These are phyloP conservation scores for Corchorus capsularis DNA, from an alignment of 345 rosid genomes.

Conservation along the genomic window DNA sequence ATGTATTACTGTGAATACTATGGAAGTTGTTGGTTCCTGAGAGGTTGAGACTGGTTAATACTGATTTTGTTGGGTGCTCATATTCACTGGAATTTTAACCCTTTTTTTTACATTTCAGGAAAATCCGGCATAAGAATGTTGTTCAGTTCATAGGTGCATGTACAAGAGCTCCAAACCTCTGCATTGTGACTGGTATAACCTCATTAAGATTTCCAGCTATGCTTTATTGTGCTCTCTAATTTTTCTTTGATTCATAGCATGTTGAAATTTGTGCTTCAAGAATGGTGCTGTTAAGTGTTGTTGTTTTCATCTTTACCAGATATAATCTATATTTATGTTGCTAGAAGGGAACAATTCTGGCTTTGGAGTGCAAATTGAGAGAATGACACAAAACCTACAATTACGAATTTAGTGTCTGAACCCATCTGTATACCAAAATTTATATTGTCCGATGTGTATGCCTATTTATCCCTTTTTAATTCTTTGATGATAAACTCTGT, in stretches of 20 bases:
- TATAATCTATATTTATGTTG: conserved; percentile 17
- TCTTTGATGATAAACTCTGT: conserved; percentile 3
- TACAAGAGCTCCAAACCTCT: conserved; percentile 77
- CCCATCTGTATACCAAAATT: conserved; percentile 19
- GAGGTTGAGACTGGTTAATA: neutral
- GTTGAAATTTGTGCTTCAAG: conserved; percentile 12
- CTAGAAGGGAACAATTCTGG: conserved; percentile 23
- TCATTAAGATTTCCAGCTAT: conserved; percentile 12
- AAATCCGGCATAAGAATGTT: conserved; percentile 89
- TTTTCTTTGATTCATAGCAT: conserved; percentile 5
- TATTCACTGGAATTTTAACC: conserved; percentile 3
- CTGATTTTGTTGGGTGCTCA: neutral
- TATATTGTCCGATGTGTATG: conserved; percentile 24
- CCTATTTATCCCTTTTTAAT: conserved; percentile 14
- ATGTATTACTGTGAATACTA: neutral
- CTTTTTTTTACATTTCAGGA: conserved; percentile 46
- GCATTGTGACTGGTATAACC: conserved; percentile 87
- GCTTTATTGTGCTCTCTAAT: neutral
- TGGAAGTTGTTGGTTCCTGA: conserved; percentile 4
- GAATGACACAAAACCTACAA: conserved; percentile 19
- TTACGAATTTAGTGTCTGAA: conserved; percentile 18
- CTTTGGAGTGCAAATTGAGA: conserved; percentile 21
- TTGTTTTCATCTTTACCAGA: conserved; percentile 24
- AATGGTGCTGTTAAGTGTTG: conserved; percentile 18
- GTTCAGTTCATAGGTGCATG: conserved; percentile 96